Base-by-base conservation (phyloP, 2,329 filamentous ascomycete species). In the Aspergillus latus region DNA sequence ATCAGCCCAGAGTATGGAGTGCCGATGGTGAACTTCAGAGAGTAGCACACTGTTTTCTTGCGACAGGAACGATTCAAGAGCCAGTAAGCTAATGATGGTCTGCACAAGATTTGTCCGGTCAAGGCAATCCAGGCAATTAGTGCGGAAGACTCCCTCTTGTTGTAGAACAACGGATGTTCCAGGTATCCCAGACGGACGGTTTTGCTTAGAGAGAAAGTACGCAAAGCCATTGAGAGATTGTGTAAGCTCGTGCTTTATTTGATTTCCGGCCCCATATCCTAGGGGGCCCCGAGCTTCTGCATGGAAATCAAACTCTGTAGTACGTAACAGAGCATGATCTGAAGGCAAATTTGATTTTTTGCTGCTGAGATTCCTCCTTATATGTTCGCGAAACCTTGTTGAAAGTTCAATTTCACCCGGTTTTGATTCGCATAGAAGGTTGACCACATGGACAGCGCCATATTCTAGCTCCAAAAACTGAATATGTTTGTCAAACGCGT, bases 71-170 rank as follows among this genome's bases (percentile, higher is more conserved):
- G 87, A 80, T 70, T 96, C 91, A 16, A 97, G 80, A 0, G 92
- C 91, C 88, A 97, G 92, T 66, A 92, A 89, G 56, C 92, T 97
- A 65, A 99, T 89, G 62, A 97, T 90, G 0, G 92, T 96, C 75
- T 99, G 94, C 29, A 99, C 91, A 29, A 97, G 80, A 69, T 99
- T 99, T 6, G 94, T 99, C 57, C 94, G 86, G 72, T 99, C 94
- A 43, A 99, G 79, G 70, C 94, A 99, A 72, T 99, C 94, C 28
- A 99, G 80, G 71, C 94, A 99, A 67, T 99, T 99, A 3, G 92
- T 96, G 59, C 93, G 84, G 72, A 97, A 97, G 5, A 96, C 84
- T n/a, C 94, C 93, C 70, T 96, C 90, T 74, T 99, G 94, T 69
- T 96, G 91, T 49, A 97, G 77, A 21, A 96, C 84, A 1, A 91